Percentiles rank a stretch among this genome's conserved stretches.
Conservation (phyloP, 164 flowering plant species). For the Chimonanthus salicifolius region DNA sequence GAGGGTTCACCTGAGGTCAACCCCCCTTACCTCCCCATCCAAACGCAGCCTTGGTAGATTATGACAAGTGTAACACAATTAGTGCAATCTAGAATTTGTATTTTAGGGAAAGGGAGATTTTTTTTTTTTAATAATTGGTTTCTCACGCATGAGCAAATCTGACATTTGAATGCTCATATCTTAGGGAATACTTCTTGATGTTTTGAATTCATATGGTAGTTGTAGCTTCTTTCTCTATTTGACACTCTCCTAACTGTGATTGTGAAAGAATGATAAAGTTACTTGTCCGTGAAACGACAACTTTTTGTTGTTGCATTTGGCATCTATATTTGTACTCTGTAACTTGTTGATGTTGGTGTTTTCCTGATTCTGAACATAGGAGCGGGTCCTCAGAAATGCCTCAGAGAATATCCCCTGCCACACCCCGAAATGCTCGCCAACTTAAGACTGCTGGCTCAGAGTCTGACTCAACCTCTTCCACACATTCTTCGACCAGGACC, state of each 20-base stretch:
- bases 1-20: no score
- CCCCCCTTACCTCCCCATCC: no score
- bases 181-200: no score
- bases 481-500: slow-evolving; percentile 39
- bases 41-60: no score
- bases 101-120: no score
- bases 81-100: no score
- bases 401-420: slow-evolving; percentile 53
- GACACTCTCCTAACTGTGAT: neutral
- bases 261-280: neutral
- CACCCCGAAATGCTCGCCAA: slow-evolving; percentile 56
- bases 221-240: neutral
- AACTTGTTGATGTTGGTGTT: neutral
- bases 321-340: neutral
- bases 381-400: slow-evolving; percentile 48
- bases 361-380: slow-evolving; percentile 30
- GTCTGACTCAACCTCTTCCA: slow-evolving; percentile 41
- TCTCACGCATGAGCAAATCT: no score
- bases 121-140: no score
- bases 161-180: no score
- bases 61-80: no score
- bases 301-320: neutral
- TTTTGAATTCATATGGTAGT: neutral
- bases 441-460: slow-evolving; percentile 48
- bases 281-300: neutral